A percentile compares a stretch with the other conserved stretches of the same genome.
These are phyloP conservation scores for Yamadazyma sp. DNA, from an alignment of 1,139 yeast genomes.

Conservation along the genomic window DNA sequence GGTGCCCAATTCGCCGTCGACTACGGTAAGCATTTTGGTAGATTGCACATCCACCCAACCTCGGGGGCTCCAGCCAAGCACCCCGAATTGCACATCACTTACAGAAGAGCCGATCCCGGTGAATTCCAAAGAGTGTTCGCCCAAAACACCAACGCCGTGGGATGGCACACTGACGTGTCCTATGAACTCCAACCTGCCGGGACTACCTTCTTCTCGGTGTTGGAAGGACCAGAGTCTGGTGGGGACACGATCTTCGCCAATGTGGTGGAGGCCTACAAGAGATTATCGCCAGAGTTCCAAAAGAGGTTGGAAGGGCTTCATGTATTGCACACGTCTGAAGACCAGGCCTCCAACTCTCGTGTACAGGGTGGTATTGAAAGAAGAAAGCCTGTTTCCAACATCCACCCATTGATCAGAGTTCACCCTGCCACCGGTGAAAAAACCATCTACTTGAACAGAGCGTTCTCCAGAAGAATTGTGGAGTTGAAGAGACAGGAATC, in stretches of 20 bases:
- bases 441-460: conserved; percentile 51
- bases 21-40: conserved; percentile 61
- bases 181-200: conserved; percentile 68
- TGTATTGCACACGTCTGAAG: conserved; percentile 64
- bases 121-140: conserved; percentile 31
- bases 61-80: conserved; percentile 59
- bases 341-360: conserved; percentile 56
- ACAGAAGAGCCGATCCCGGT: conserved; percentile 46
- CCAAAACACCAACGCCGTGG: conserved; percentile 29
- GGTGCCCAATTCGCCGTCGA: conserved; percentile 52
- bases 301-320: conserved; percentile 52
- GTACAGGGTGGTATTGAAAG: conserved; percentile 42
- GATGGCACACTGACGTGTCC: conserved; percentile 67
- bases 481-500: conserved; percentile 60
- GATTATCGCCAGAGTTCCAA: conserved; percentile 59
- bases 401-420: conserved; percentile 57
- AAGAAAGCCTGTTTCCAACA: conserved; percentile 42
- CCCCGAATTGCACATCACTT: conserved; percentile 60
- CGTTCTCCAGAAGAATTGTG: conserved; percentile 55
- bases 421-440: conserved; percentile 60
- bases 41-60: conserved; percentile 70
- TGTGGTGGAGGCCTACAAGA: conserved; percentile 58
- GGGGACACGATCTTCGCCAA: conserved; percentile 69
- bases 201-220: conserved; percentile 54
- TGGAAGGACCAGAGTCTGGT: conserved; percentile 60